These are phyloP conservation scores for Clathrus columnatus DNA, from an alignment of 768 basidiomycete species.

Conservation along the genomic window DNA sequence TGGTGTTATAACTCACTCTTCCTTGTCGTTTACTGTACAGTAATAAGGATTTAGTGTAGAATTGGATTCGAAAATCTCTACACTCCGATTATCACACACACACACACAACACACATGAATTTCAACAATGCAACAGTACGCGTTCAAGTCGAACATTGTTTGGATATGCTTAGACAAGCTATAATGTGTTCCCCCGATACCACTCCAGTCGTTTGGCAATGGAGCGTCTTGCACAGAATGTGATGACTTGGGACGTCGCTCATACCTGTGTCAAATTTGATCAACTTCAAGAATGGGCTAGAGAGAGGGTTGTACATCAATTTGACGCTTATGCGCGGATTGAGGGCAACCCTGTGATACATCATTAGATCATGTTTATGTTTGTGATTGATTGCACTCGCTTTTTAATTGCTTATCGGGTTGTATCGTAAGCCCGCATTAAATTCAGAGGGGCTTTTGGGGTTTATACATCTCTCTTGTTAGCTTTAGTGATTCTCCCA, in stretches of 20 bases:
- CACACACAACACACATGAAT: too few relatives aligned
- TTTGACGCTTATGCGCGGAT: neutral
- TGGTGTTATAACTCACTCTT: neutral
- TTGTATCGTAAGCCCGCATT: too few relatives aligned
- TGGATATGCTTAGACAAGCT: neutral
- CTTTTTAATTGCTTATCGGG: too few relatives aligned
- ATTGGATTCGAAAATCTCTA: neutral
- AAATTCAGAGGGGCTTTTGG: too few relatives aligned
- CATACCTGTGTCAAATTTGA: neutral
- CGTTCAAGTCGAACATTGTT: neutral
- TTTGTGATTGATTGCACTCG: too few relatives aligned
- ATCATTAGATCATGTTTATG: too few relatives aligned
- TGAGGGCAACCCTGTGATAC: neutral
- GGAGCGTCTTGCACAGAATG: neutral
- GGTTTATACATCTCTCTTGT: too few relatives aligned
- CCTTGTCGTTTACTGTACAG: neutral
- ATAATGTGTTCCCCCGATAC: neutral
- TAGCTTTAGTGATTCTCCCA: too few relatives aligned
- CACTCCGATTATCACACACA: neutral
- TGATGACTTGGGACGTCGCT: neutral
- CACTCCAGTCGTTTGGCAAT: neutral
- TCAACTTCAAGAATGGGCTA: neutral
- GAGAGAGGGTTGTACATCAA: neutral
- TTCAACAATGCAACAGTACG: neutral
- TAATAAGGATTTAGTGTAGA: neutral